Conservation (phyloP, 768 basidiomycete species). For the Phallus indusiatus region DNA sequence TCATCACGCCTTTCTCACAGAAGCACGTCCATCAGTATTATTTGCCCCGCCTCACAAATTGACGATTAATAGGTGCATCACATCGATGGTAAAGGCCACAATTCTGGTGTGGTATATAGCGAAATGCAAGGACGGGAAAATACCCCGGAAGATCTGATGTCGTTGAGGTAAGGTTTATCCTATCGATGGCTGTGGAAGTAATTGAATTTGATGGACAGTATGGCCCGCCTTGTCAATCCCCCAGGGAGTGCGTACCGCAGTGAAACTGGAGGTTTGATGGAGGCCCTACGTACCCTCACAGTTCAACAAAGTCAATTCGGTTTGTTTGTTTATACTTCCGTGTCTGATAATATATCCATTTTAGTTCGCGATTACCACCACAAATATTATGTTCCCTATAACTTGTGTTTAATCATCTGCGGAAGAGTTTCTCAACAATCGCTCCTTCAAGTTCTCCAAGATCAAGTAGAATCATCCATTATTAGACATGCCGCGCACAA, state of each 20-base stretch:
- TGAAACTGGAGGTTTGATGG: conserved; percentile 96
- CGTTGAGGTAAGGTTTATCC: conserved; percentile 50
- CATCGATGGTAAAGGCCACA: conserved; percentile 80
- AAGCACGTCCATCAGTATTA: conserved; percentile 22
- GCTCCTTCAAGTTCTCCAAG: conserved; percentile 73
- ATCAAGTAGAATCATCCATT: conserved; percentile 74
- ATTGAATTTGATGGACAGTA: conserved; percentile 30
- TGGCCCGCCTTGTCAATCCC: conserved; percentile 76
- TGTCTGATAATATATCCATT: not conserved
- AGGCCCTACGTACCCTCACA: conserved; percentile 73
- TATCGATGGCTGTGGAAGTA: not conserved
- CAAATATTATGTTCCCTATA: conserved; percentile 90
- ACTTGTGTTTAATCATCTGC: conserved; percentile 78
- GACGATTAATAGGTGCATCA: conserved; percentile 68
- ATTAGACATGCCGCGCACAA: conserved; percentile 63
- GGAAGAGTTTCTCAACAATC: conserved; percentile 76
- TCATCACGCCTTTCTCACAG: conserved; percentile 67
- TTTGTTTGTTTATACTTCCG: not conserved
- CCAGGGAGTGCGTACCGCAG: conserved; percentile 82
- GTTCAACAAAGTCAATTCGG: conserved; percentile 70
- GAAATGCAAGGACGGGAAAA: conserved; percentile 98
- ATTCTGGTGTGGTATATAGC: conserved; percentile 94
- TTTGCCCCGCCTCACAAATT: conserved; percentile 12
- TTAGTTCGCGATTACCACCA: conserved; percentile 83
- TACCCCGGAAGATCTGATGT: conserved; percentile 84